Base-by-base conservation (phyloP, 2,329 filamentous ascomycete genomes). In the Alternaria arbusti region DNA sequence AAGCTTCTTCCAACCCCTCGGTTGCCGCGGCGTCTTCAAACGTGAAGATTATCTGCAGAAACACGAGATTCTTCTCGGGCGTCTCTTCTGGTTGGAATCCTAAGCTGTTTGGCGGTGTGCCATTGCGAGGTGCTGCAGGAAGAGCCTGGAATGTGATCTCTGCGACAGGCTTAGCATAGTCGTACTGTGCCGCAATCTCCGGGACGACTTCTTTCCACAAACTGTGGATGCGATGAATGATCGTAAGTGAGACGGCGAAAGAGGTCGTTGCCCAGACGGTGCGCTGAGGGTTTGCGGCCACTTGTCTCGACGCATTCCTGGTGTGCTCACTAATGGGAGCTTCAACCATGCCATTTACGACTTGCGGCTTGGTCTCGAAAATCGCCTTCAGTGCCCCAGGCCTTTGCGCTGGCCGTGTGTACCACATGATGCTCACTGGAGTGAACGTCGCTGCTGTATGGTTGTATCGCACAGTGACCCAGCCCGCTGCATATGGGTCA, bases 231-330 rank as follows among this genome's bases (percentile, higher is more conserved):
- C 60, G 51, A 30, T 68, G 59, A 6, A 72, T 45, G 30, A 74
- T 73, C 0, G 66, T 69, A 0, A 68, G 59, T 1, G 67, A 65
- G 26, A 73, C 65, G 2, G 57, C 54, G 57, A 75, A 73, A 5
- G 72, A 72, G 0, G 70, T 72, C 6, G 71, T 74, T 30, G 70
- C 69, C 71, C 72, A 75, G 15, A 74, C 66, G 11, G 71, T 73
- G 50, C 66, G 59, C 26, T 64, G 64, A 6, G 61, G 59, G 10
- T 64, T 55, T 9, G 68, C 65, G 13, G 45, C 54, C 9, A 67
- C 68, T 23, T 55, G 46, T 47, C 61, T 57, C 6, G 70, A 74
- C 10, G 71, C 66, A 36, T 74, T 74, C 23, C 71, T 63, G 0
- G 71, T 66, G 26, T 70, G 69, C 52, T 70, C 70, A 26, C 64